Evolutionary conservation across 768 basidiomycete genomes (phyloP).

Genomic region (Phanerochaete sordida): DNA sequence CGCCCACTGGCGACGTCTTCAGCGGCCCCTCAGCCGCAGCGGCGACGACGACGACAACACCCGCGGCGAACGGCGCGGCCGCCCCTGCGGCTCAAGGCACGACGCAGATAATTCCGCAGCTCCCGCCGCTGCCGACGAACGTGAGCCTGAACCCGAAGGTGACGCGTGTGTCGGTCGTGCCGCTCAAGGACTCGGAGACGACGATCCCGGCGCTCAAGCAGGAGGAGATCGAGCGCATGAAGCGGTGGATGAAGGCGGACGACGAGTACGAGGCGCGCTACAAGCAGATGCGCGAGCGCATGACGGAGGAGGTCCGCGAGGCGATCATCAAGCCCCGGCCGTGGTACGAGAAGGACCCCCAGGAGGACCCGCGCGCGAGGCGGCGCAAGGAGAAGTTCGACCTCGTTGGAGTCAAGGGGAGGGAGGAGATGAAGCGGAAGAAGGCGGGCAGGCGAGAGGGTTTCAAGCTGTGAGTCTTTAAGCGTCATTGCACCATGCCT

Average conservation of each 20-base stretch:
- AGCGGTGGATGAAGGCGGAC: slow-evolving; percentile 65
- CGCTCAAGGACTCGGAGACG: slow-evolving; percentile 47
- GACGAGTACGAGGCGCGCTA: slow-evolving; percentile 49
- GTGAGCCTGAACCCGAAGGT: slow-evolving; percentile 50
- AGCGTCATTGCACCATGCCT: slow-evolving; percentile 8
- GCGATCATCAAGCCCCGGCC: slow-evolving; percentile 40
- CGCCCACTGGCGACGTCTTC: not conserved
- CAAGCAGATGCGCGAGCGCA: slow-evolving; percentile 48
- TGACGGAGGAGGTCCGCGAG: slow-evolving; percentile 45
- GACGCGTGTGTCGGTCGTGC: slow-evolving; percentile 60
- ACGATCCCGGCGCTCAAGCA: slow-evolving; percentile 52
- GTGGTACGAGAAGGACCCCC: slow-evolving; percentile 65
- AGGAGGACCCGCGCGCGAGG: slow-evolving; percentile 33
- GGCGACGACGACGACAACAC: slow-evolving; percentile 8
- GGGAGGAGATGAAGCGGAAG: slow-evolving; percentile 39
- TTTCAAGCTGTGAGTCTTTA: slow-evolving; percentile 66
- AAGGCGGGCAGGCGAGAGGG: slow-evolving; percentile 64
- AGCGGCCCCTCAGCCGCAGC: not conserved
- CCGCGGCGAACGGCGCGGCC: slow-evolving; percentile 11
- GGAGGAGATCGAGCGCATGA: slow-evolving; percentile 48
- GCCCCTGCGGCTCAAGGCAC: slow-evolving; percentile 12
- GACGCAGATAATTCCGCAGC: slow-evolving; percentile 26
- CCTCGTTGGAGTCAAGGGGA: slow-evolving; percentile 26
- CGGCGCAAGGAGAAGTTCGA: slow-evolving; percentile 37
- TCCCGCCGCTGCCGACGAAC: slow-evolving; percentile 42